These are phyloP conservation scores for Beauveria pseudobassiana DNA, from an alignment of 2,329 filamentous ascomycete species.

Conservation along the genomic window DNA sequence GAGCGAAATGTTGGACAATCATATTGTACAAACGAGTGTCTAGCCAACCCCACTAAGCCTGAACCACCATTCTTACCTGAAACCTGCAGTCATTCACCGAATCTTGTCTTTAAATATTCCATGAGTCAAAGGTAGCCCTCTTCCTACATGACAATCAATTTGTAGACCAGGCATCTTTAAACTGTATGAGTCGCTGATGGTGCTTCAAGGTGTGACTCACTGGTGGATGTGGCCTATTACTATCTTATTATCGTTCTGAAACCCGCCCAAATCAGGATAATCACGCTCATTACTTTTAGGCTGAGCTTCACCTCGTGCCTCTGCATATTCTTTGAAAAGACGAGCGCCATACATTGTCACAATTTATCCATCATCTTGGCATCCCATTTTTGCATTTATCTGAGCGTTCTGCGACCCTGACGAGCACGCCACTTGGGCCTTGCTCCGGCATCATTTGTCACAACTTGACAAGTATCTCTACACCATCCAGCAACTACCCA, in stretches of 20 bases:
- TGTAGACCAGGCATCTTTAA: not conserved
- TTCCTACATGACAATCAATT: not conserved
- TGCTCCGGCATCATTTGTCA: not conserved
- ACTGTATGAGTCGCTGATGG: not conserved
- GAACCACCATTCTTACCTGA: too few species aligned
- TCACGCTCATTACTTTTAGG: not conserved
- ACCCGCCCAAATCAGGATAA: too few species aligned
- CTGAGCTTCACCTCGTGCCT: not conserved
- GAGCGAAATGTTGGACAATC: too few species aligned
- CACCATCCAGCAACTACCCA: not conserved
- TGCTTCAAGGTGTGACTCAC: constrained; percentile 5
- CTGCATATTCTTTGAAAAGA: not conserved
- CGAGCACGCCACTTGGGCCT: not conserved
- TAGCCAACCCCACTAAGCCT: too few species aligned
- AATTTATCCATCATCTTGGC: not conserved
- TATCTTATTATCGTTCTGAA: too few species aligned
- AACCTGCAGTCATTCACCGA: too few species aligned
- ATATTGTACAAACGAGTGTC: too few species aligned
- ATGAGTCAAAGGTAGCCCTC: not conserved
- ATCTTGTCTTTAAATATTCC: not conserved
- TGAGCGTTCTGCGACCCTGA: not conserved
- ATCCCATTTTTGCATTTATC: not conserved
- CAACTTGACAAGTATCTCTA: not conserved
- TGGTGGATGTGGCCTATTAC: not conserved
- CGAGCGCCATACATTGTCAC: too few species aligned